Evolutionary conservation across 495 filamentous ascomycete genomes (phyloP).

Genomic region (Letharia lupina): DNA sequence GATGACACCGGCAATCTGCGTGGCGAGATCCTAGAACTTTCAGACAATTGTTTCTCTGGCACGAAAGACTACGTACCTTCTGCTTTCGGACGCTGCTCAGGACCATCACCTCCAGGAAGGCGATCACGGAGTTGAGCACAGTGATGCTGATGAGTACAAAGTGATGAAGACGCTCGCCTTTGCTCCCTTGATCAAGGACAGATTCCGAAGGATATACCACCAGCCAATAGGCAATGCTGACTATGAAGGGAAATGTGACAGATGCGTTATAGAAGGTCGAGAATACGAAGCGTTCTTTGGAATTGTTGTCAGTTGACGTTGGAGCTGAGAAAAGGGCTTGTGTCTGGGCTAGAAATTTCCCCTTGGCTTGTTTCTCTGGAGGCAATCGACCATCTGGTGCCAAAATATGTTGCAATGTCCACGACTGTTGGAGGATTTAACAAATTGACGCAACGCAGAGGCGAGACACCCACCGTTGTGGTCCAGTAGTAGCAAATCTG

Average conservation of each 20-base stretch:
- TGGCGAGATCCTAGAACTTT: slow-evolving; percentile 30
- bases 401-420: slow-evolving; percentile 44
- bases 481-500: slow-evolving; percentile 39
- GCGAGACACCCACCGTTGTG: slow-evolving; percentile 31
- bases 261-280: slow-evolving; percentile 43
- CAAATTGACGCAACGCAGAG: neutral
- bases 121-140: slow-evolving; percentile 35
- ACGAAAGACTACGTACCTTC: slow-evolving; percentile 30
- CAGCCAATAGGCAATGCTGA: slow-evolving; percentile 41
- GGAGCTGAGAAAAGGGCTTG: slow-evolving; percentile 34
- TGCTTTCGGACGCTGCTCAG: slow-evolving; percentile 44
- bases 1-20: slow-evolving; percentile 32
- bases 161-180: slow-evolving; percentile 31
- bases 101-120: slow-evolving; percentile 37
- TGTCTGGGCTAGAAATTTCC: slow-evolving; percentile 22
- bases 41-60: neutral
- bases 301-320: slow-evolving; percentile 24
- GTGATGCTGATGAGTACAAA: slow-evolving; percentile 42
- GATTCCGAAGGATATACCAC: slow-evolving; percentile 25
- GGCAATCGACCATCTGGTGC: slow-evolving; percentile 27
- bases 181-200: slow-evolving; percentile 24
- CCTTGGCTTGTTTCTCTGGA: slow-evolving; percentile 9
- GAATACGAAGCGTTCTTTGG: slow-evolving; percentile 36
- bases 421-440: slow-evolving; percentile 27
- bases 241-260: slow-evolving; percentile 38